Percentiles rank a stretch among this genome's conserved stretches.
Evolutionary conservation across 768 basidiomycete genomes (phyloP).

Genomic region (Tremella fuciformis): DNA sequence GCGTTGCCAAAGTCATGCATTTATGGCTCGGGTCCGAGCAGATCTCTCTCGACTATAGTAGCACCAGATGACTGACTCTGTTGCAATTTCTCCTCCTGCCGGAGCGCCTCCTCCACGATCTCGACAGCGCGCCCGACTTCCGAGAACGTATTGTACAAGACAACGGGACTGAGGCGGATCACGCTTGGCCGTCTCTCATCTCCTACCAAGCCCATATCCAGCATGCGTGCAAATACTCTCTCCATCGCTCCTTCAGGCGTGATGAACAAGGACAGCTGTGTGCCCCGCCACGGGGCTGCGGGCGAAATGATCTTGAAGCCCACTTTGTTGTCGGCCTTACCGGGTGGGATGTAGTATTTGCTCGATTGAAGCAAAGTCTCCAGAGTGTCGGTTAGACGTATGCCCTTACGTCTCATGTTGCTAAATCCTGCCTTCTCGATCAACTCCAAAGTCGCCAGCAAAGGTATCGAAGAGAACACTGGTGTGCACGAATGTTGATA

Average conservation of each 20-base stretch:
- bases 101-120: slow-evolving; percentile 60
- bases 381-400: slow-evolving; percentile 68
- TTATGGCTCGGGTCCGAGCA: no score
- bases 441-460: slow-evolving; percentile 76
- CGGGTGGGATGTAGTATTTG: slow-evolving; percentile 60
- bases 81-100: slow-evolving; percentile 30
- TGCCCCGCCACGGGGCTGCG: slow-evolving; percentile 64
- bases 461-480: slow-evolving; percentile 70
- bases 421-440: slow-evolving; percentile 79
- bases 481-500: slow-evolving; percentile 96
- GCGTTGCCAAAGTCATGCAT: no score
- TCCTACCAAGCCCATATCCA: slow-evolving; percentile 73
- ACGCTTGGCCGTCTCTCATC: slow-evolving; percentile 91
- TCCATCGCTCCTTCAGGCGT: slow-evolving; percentile 61
- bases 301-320: slow-evolving; percentile 95
- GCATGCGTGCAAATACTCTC: slow-evolving; percentile 62
- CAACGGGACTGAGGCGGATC: slow-evolving; percentile 79
- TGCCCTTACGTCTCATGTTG: slow-evolving; percentile 65
- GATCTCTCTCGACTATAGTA: no score
- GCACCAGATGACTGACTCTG: no score
- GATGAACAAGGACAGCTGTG: slow-evolving; percentile 79
- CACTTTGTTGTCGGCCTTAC: slow-evolving; percentile 45
- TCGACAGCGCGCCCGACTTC: slow-evolving; percentile 72
- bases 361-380: slow-evolving; percentile 64
- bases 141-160: slow-evolving; percentile 77